These are phyloP conservation scores for Blastocystis sp. DNA, from an alignment of 352 stramenopile species.

Conservation along the genomic window DNA sequence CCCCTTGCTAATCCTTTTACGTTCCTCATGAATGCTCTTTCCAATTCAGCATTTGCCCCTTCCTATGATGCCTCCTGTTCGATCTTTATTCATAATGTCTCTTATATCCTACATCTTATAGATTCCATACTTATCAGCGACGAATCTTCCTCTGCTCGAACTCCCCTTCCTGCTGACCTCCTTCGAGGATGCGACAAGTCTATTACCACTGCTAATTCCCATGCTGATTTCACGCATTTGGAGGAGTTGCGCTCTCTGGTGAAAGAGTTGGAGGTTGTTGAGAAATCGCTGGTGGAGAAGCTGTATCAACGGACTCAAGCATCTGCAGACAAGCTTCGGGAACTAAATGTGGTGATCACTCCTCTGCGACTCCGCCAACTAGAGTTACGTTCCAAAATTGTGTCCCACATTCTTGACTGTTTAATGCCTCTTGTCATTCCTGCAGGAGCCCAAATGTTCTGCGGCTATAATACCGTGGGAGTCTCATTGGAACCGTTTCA, in stretches of 20 bases:
- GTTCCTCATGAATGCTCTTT: not conserved
- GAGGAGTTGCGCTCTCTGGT: not conserved
- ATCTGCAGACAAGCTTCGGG: not conserved
- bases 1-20: not conserved
- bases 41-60: not conserved
- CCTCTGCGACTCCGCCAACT: not conserved
- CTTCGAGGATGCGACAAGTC: not conserved
- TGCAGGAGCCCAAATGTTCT: not conserved
- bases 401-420: not conserved
- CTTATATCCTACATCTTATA: not conserved
- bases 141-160: not conserved
- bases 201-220: not conserved
- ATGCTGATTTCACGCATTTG: not conserved
- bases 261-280: not conserved
- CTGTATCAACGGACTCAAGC: not conserved
- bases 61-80: not conserved
- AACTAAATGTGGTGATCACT: not conserved
- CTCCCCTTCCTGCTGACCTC: not conserved
- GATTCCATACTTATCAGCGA: not conserved
- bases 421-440: not conserved
- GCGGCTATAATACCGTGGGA: not conserved
- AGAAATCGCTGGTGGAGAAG: not conserved
- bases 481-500: conserved; percentile 5
- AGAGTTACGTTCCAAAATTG: not conserved
- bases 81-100: not conserved